A percentile compares a stretch with the other conserved stretches of the same genome.
phyloP scores from a whole-genome alignment of 1,284 basidiomycete species.

The Papiliotrema terrestris region DNA sequence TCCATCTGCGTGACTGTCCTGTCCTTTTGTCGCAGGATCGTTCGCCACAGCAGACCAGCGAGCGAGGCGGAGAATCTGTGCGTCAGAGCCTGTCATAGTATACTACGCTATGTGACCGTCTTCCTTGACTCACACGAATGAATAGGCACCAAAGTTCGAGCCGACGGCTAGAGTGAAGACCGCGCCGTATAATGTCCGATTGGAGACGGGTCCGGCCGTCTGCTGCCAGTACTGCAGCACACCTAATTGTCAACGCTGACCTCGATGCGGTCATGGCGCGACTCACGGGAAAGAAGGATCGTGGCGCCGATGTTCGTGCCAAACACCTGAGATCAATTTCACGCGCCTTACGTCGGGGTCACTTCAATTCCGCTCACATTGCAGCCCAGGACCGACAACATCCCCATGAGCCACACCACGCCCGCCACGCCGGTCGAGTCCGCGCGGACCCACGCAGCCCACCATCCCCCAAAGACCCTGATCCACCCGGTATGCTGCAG shows the following conservation, averaged over 20 bases:
- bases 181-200: conserved; percentile 44
- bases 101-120: not conserved
- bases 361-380: conserved; percentile 57
- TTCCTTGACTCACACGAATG: conserved; percentile 60
- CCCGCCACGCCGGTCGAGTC: conserved; percentile 46
- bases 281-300: conserved; percentile 64
- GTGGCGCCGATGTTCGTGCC: conserved; percentile 97
- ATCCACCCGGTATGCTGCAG: conserved; percentile 88
- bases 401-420: conserved; percentile 54
- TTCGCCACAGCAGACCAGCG: conserved; percentile 82
- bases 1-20: conserved; percentile 63
- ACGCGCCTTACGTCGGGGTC: too few relatives aligned
- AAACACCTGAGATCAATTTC: conserved; percentile 56
- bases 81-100: too few relatives aligned
- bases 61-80: conserved; percentile 70
- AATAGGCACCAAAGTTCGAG: conserved; percentile 88
- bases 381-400: conserved; percentile 67
- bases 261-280: conserved; percentile 52
- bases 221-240: conserved; percentile 42
- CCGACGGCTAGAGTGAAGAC: conserved; percentile 69
- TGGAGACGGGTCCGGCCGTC: conserved; percentile 22
- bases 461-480: conserved; percentile 74
- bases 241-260: conserved; percentile 22
- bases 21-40: conserved; percentile 73
- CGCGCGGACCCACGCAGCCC: conserved; percentile 52